These are phyloP conservation scores for Daldinia loculata DNA, from an alignment of 495 filamentous ascomycete genomes.

Conservation along the genomic window DNA sequence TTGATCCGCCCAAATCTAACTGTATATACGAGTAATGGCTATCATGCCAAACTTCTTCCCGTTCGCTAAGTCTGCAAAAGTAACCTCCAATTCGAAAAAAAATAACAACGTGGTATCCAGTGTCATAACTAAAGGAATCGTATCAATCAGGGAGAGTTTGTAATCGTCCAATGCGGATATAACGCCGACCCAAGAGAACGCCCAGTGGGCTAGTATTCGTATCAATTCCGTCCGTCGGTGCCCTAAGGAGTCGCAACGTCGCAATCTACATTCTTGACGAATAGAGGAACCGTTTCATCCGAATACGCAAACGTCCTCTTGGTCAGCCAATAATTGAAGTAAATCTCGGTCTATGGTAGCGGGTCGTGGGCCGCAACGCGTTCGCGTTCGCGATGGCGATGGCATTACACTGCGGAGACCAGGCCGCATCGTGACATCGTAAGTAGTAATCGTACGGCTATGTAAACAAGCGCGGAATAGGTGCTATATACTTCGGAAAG, in stretches of 20 bases:
- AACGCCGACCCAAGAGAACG: constrained; percentile 37
- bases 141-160: constrained; percentile 38
- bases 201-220: constrained; percentile 17
- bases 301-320: constrained; percentile 18
- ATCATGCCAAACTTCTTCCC: constrained; percentile 7
- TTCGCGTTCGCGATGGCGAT: not conserved
- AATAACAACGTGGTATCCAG: constrained; percentile 40
- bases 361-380: constrained; percentile 15
- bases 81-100: constrained; percentile 19
- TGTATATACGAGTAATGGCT: constrained; percentile 19
- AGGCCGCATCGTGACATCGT: constrained; percentile 29
- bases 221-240: constrained; percentile 15
- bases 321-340: constrained; percentile 21
- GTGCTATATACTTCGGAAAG: constrained; percentile 51
- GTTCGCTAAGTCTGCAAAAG: constrained; percentile 27
- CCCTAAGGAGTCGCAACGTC: constrained; percentile 18
- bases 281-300: constrained; percentile 16
- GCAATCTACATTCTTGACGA: constrained; percentile 21
- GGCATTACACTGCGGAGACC: constrained; percentile 10
- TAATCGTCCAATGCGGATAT: constrained; percentile 35
- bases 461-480: constrained; percentile 34
- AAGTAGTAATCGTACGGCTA: constrained; percentile 30
- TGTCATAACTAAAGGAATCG: constrained; percentile 43
- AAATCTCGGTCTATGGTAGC: constrained; percentile 19
- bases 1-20: constrained; percentile 23